Conservation (phyloP, 2,329 filamentous ascomycete genomes). For the Ophiostoma fasciatum region DNA sequence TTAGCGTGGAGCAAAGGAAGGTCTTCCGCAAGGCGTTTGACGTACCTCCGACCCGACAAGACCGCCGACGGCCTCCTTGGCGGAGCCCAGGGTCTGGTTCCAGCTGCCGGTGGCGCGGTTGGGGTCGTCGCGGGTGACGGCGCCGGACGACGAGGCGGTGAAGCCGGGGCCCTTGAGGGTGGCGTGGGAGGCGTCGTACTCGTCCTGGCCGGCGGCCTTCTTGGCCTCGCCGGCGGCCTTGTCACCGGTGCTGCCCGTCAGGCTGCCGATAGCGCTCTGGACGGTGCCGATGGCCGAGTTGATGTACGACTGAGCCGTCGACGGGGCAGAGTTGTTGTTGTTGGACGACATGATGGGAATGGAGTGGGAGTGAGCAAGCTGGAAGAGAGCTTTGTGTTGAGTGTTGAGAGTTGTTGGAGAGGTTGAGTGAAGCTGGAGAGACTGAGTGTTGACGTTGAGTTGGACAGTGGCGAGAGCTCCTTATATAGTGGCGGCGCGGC, state of each 20-base stretch:
- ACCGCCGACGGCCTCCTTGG: constrained; percentile 69
- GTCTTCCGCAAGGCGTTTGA: too few species aligned
- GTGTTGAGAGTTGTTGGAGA: constrained; percentile 10
- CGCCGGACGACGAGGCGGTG: constrained; percentile 54
- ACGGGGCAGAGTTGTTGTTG: constrained; percentile 33
- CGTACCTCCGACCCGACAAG: constrained; percentile 56
- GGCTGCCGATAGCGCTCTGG: constrained; percentile 54
- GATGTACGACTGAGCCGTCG: constrained; percentile 65
- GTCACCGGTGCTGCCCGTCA: constrained; percentile 60
- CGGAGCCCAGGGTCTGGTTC: constrained; percentile 80
- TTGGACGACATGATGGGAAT: constrained; percentile 5
- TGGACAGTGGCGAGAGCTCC: too few species aligned
- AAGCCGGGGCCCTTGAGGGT: constrained; percentile 59
- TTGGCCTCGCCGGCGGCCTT: constrained; percentile 49
- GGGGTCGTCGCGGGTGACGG: constrained; percentile 54
- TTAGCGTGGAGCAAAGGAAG: too few species aligned
- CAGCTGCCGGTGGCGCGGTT: constrained; percentile 59
- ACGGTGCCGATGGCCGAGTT: constrained; percentile 58
- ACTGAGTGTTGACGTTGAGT: too few species aligned
- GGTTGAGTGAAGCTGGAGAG: too few species aligned
- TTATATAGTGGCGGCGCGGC: too few species aligned
- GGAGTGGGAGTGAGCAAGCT: not conserved
- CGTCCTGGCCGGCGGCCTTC: constrained; percentile 48
- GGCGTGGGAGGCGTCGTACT: constrained; percentile 62
- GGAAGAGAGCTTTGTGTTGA: constrained; percentile 10